These are phyloP conservation scores for Fusarium scirpi DNA, from an alignment of 2,329 filamentous ascomycete species.

Conservation along the genomic window DNA sequence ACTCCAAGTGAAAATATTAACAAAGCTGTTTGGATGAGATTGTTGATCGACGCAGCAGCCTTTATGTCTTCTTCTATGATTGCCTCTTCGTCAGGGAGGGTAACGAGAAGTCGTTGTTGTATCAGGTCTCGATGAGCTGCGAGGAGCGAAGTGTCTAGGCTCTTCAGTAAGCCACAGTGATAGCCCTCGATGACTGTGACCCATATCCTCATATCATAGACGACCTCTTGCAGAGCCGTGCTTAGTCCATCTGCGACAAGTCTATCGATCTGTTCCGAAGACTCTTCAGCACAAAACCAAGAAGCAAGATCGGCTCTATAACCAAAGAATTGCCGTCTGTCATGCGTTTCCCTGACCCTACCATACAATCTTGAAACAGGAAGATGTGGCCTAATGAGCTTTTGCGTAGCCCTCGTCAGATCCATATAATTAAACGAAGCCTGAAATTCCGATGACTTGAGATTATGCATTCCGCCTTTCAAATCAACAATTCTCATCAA, in stretches of 20 bases:
- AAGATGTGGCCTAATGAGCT: background rate
- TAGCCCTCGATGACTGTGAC: background rate
- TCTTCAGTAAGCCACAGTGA: background rate
- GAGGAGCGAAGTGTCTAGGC: background rate
- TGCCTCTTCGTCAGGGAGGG: background rate
- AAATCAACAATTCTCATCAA: slow-evolving; percentile 6
- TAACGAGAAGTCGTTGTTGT: slow-evolving; percentile 1
- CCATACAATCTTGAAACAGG: background rate
- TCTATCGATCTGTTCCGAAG: fast-evolving
- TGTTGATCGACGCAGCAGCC: background rate
- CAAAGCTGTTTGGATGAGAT: background rate
- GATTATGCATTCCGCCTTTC: slow-evolving; percentile 5
- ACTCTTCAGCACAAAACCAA: fast-evolving
- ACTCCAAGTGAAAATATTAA: slow-evolving; percentile 8
- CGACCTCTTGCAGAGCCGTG: background rate
- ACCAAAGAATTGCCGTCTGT: background rate
- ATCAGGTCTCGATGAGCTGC: slow-evolving; percentile 14
- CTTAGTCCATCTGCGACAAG: background rate
- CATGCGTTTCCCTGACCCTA: background rate
- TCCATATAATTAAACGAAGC: slow-evolving; percentile 25
- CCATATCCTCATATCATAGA: background rate
- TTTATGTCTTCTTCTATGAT: background rate
- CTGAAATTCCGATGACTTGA: background rate
- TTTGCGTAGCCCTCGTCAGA: slow-evolving; percentile 5
- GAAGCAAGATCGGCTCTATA: background rate